phyloP scores from a whole-genome alignment of 495 filamentous ascomycete species.

The Rostrohypoxylon terebratum region DNA sequence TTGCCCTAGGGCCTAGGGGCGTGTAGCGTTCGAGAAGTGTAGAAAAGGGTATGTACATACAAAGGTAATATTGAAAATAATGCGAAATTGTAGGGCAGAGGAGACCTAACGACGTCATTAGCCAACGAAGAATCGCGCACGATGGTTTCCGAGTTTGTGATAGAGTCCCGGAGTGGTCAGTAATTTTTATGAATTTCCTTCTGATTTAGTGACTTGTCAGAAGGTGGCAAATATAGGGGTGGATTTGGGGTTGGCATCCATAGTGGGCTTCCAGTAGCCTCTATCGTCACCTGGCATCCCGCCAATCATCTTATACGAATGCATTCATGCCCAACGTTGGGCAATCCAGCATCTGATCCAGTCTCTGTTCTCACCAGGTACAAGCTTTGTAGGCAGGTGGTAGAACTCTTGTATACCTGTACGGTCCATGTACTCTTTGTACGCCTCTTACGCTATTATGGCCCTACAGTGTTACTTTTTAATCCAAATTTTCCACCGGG shows the following conservation, averaged over 20 bases:
- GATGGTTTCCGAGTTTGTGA: slow-evolving; percentile 33
- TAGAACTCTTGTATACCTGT: slow-evolving; percentile 16
- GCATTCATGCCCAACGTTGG: slow-evolving; percentile 43
- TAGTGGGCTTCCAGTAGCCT: slow-evolving; percentile 1
- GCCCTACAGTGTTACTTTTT: slow-evolving; percentile 9
- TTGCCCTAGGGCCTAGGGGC: slow-evolving; percentile 11
- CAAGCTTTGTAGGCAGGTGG: slow-evolving; percentile 34
- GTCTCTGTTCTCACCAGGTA: slow-evolving; percentile 40
- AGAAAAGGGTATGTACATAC: too few relatives aligned
- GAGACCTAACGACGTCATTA: slow-evolving; percentile 45
- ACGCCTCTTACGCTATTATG: slow-evolving; percentile 35
- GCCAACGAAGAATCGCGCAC: slow-evolving; percentile 41
- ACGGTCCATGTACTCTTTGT: neutral
- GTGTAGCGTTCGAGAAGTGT: neutral
- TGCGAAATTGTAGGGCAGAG: slow-evolving; percentile 40
- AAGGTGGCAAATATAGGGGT: slow-evolving; percentile 41
- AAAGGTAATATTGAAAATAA: neutral
- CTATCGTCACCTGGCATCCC: slow-evolving; percentile 19
- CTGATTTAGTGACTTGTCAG: slow-evolving; percentile 33
- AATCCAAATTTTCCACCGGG: slow-evolving; percentile 7
- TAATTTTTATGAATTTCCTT: slow-evolving; percentile 35
- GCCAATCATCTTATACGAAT: slow-evolving; percentile 46
- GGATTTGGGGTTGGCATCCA: slow-evolving; percentile 15
- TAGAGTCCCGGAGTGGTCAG: slow-evolving; percentile 39
- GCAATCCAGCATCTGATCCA: slow-evolving; percentile 41